phyloP scores from a whole-genome alignment of 225 moss, liverwort and hornwort genomes.

The Rhytidiadelphus loreus region DNA sequence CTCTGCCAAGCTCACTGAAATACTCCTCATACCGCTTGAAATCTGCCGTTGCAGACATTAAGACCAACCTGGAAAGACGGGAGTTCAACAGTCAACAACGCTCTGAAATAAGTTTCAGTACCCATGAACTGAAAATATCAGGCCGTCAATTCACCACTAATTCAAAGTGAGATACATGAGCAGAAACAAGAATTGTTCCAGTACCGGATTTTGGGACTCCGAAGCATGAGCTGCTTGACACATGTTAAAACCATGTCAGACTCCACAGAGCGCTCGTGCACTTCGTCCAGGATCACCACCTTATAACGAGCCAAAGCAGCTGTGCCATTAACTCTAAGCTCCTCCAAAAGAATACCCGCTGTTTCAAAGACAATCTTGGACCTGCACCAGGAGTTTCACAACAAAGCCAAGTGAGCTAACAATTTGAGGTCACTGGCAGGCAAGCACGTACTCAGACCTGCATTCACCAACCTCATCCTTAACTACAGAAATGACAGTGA shows the following conservation, averaged over 20 bases:
- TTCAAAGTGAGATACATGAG: background rate
- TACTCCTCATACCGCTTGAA: conserved; percentile 49
- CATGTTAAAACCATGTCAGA: conserved; percentile 63
- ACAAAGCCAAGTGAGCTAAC: background rate
- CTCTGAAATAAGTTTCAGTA: background rate
- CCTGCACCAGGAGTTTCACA: conserved; percentile 1
- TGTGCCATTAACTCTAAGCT: conserved; percentile 42
- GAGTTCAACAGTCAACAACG: background rate
- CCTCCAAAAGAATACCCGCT: conserved; percentile 52
- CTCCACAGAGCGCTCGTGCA: conserved; percentile 65
- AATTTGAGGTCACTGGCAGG: background rate
- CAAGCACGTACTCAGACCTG: background rate
- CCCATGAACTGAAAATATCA: background rate
- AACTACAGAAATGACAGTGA: background rate
- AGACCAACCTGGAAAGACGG: conserved; percentile 37
- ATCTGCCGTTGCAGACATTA: conserved; percentile 72
- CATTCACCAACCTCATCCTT: background rate
- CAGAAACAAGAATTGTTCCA: background rate
- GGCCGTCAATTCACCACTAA: background rate
- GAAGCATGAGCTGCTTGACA: conserved; percentile 52
- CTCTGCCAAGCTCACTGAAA: conserved; percentile 45
- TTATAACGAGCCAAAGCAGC: conserved; percentile 42
- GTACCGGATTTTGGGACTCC: conserved; percentile 37
- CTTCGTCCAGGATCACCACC: conserved; percentile 62
- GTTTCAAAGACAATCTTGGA: conserved; percentile 60